These are phyloP conservation scores for Conoideocrella luteorostrata DNA, from an alignment of 2,329 filamentous ascomycete genomes.

Conservation along the genomic window DNA sequence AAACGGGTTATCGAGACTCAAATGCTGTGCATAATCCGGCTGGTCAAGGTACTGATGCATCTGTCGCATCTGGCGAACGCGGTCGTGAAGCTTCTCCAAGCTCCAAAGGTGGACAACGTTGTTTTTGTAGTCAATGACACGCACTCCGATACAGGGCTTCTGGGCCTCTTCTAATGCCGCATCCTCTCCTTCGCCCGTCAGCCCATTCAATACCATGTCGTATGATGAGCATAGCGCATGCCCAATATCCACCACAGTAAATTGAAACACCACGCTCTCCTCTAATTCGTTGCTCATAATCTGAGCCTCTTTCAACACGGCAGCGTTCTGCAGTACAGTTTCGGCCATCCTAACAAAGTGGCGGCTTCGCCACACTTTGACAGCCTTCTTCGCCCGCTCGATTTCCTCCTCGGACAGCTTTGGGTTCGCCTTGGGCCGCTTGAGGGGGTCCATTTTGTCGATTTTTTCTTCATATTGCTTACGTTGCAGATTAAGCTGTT, in stretches of 20 bases:
- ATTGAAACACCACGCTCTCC: slow-evolving; percentile 90
- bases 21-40: slow-evolving; percentile 88
- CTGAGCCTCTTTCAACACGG: slow-evolving; percentile 87
- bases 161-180: slow-evolving; percentile 69
- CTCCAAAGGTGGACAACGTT: slow-evolving; percentile 89
- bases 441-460: slow-evolving; percentile 64
- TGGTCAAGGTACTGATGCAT: slow-evolving; percentile 95
- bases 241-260: slow-evolving; percentile 81
- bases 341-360: slow-evolving; percentile 94
- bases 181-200: slow-evolving; percentile 79
- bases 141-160: slow-evolving; percentile 86
- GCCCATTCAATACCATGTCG: slow-evolving; percentile 88
- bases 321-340: slow-evolving; percentile 79
- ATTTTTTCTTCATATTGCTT: slow-evolving; percentile 80
- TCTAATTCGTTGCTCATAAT: slow-evolving; percentile 97
- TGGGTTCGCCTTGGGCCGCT: slow-evolving; percentile 52
- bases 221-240: slow-evolving; percentile 90
- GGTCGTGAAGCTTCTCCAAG: slow-evolving; percentile 80
- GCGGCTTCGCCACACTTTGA: slow-evolving; percentile 72
- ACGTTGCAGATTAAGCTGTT: slow-evolving; percentile 75
- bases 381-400: slow-evolving; percentile 57
- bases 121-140: slow-evolving; percentile 86
- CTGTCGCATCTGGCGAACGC: slow-evolving; percentile 88
- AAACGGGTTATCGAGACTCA: slow-evolving; percentile 89
- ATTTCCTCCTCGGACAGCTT: slow-evolving; percentile 68